Percentiles rank a stretch among this genome's conserved stretches.
phyloP scores from a whole-genome alignment of 2,329 filamentous ascomycete species.

The Colletotrichum destructivum region DNA sequence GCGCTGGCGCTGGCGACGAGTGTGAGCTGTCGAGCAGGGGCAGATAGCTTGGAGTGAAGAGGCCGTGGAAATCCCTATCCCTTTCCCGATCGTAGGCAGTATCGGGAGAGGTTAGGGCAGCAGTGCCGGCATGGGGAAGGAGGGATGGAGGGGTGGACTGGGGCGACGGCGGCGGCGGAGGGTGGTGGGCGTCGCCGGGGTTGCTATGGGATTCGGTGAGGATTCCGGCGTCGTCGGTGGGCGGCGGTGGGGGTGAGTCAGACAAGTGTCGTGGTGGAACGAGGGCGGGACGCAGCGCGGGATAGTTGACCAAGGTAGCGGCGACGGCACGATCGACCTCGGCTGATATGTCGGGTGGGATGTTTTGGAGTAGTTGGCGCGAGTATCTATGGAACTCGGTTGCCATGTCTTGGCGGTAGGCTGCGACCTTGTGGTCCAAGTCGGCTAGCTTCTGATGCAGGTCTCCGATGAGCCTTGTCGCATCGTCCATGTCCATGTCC shows the following conservation, averaged over 20 bases:
- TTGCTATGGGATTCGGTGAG: constrained; percentile 17
- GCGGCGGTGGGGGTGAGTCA: constrained; percentile 54
- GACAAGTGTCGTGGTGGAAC: constrained; percentile 44
- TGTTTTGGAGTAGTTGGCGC: constrained; percentile 63
- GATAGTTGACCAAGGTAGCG: constrained; percentile 61
- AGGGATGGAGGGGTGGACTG: constrained; percentile 29
- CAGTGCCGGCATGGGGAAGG: constrained; percentile 34
- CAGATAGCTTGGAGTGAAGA: constrained; percentile 75
- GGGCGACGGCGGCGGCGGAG: constrained; percentile 34
- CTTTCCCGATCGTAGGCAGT: constrained; percentile 60
- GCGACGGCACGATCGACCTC: constrained; percentile 64
- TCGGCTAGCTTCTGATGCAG: constrained; percentile 69
- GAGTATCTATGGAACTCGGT: constrained; percentile 71
- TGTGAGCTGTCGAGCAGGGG: constrained; percentile 69
- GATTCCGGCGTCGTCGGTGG: constrained; percentile 42
- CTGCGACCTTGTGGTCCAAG: constrained; percentile 70
- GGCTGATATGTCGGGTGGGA: constrained; percentile 62
- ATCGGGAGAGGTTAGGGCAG: constrained; percentile 38
- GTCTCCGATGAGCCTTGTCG: constrained; percentile 64
- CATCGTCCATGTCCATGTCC: constrained; percentile 62
- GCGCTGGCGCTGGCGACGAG: constrained; percentile 42
- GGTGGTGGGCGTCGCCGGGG: constrained; percentile 18
- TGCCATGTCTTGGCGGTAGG: constrained; percentile 71
- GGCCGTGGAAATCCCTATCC: constrained; percentile 72
- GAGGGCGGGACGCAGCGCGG: constrained; percentile 59